Percentiles rank a stretch among this genome's conserved stretches.
Conservation (phyloP, 192 early-diverging fungal species). For the Coemansia sp. region DNA sequence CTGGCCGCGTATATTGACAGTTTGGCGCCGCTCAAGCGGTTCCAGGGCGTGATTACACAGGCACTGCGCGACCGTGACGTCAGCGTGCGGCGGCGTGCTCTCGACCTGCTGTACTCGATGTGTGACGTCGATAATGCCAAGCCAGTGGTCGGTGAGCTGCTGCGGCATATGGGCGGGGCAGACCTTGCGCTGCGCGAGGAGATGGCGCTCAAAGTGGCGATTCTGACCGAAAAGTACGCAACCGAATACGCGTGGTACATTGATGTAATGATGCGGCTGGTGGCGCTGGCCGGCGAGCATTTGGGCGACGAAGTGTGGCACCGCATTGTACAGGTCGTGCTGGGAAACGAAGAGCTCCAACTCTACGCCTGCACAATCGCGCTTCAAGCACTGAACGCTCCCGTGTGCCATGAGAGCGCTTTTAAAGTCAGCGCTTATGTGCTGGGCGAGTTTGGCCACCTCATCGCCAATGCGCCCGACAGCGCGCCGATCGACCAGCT, state of each 20-base stretch:
- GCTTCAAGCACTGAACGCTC: slow-evolving; percentile 78
- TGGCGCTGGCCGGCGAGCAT: slow-evolving; percentile 92
- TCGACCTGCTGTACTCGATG: slow-evolving; percentile 97
- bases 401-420: slow-evolving; percentile 93
- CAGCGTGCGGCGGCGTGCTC: slow-evolving; percentile 89
- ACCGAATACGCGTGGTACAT: slow-evolving; percentile 99
- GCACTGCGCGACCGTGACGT: slow-evolving; percentile 97
- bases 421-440: slow-evolving; percentile 96
- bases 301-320: slow-evolving; percentile 98
- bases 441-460: slow-evolving; percentile 96
- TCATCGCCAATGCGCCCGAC: slow-evolving; percentile 85
- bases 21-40: slow-evolving; percentile 76
- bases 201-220: slow-evolving; percentile 98
- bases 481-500: slow-evolving; percentile 92
- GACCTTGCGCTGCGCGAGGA: slow-evolving; percentile 93
- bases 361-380: slow-evolving; percentile 89
- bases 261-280: slow-evolving; percentile 94
- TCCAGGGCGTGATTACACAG: slow-evolving; percentile 85
- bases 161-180: slow-evolving; percentile 85
- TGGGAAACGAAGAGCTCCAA: slow-evolving; percentile 93
- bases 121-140: slow-evolving; percentile 87
- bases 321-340: slow-evolving; percentile 94
- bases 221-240: slow-evolving; percentile 96
- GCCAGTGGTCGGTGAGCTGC: slow-evolving; percentile 85
- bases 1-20: slow-evolving; percentile 81